Evolutionary conservation across 495 filamentous ascomycete genomes (phyloP), one percentile per base, ranked within the genome.

Genomic region (Neurospora hispaniola): DNA sequence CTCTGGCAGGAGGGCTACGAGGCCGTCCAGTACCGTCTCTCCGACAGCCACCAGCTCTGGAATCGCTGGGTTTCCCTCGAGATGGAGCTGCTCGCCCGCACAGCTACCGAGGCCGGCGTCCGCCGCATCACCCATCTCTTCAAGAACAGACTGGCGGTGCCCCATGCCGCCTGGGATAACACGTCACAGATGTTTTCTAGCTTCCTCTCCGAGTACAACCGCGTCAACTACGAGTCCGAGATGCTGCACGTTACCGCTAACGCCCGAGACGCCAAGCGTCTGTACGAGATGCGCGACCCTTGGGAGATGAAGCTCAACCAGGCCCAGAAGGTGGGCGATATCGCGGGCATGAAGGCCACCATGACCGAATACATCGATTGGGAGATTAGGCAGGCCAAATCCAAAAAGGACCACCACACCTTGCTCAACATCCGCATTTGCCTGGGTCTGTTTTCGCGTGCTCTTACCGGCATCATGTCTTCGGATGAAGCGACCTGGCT

Each of bases 41-140:
- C 90, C 76, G 93, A 97, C 78, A 97, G 94, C 82, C 88, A 96
- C 76, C 76, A 90, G 69, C 86, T 98, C n/a, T 99, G 94, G 94
- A 89, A 97, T 78, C 90, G 89, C 73, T 94, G 83, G 93, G 92
- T 85, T 74, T 92, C 75, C 72, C 85, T 85, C 76, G 85, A 85
- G 78, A 81, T 85, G 79, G 85, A 86, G 76, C 83, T 86, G 80
- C 81, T 87, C 46, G 83, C 86, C n/a, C 86, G 83, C 69, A 82
- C 83, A 3, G 84, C 87, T 14, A 86, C 85, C 5, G 82, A 84
- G 68, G 85, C 90, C 18, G 89, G 88, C 71, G 82, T 94, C 42
- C 86, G 86, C 68, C 85, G 89, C 40, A 86, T 97, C 72, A 87
- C 87, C 20, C 85, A 86, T 18, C 84, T 94, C 11, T 98, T 93